A percentile compares a stretch with the other conserved stretches of the same genome.
Conservation (phyloP, 1,284 basidiomycete genomes). For the Trichosporon faecale region DNA sequence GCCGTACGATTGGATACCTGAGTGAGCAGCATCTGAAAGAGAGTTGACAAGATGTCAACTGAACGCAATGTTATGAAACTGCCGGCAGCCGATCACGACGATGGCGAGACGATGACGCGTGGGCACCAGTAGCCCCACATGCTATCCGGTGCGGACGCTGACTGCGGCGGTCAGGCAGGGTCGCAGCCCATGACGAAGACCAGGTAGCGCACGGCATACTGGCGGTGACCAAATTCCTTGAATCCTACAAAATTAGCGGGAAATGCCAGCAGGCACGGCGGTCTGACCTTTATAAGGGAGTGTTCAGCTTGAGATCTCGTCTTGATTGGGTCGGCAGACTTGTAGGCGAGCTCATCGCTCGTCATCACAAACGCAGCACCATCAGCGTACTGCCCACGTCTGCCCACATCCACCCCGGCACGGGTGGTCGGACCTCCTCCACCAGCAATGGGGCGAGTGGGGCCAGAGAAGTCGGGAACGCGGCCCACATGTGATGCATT, state of each 20-base stretch:
- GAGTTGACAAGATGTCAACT: no score
- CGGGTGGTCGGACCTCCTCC: not conserved
- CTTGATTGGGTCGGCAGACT: not conserved
- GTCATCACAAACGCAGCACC: not conserved
- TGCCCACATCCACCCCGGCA: not conserved
- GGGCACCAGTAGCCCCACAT: not conserved
- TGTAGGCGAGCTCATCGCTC: not conserved
- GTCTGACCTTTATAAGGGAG: not conserved
- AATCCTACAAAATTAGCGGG: not conserved
- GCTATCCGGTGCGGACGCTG: not conserved
- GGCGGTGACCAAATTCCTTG: not conserved
- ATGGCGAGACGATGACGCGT: not conserved
- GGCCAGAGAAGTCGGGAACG: not conserved
- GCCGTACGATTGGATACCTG: not conserved
- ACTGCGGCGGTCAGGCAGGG: not conserved
- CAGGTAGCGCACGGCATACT: not conserved
- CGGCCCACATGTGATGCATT: not conserved
- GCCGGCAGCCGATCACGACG: no score
- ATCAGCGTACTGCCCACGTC: not conserved
- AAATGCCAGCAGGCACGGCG: not conserved
- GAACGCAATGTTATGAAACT: no score
- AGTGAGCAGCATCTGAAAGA: no score
- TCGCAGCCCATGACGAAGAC: not conserved
- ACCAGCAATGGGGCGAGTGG: not conserved
- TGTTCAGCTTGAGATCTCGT: not conserved